These are phyloP conservation scores for Salix suchowensis DNA, from an alignment of 345 rosid genomes.

Conservation along the genomic window DNA sequence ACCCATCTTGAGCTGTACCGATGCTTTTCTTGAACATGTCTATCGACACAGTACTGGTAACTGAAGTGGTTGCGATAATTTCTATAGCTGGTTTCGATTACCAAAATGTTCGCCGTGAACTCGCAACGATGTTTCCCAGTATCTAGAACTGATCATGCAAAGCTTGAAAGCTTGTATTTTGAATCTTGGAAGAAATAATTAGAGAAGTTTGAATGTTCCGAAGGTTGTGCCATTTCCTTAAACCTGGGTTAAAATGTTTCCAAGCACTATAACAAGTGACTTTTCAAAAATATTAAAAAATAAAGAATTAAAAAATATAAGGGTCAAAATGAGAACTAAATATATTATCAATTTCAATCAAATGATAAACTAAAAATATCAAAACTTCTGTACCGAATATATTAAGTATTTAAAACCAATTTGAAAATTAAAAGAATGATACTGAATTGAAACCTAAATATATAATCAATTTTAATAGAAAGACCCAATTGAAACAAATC, in stretches of 20 bases:
- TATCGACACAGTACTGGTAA: background rate
- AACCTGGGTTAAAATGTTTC: background rate
- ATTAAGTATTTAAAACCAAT: too few species aligned
- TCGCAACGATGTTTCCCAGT: background rate
- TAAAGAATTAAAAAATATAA: too few species aligned
- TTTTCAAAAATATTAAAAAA: too few species aligned
- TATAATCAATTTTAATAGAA: too few species aligned
- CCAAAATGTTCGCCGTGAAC: background rate
- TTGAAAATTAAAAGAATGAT: too few species aligned
- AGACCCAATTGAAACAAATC: too few species aligned
- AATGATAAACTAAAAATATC: too few species aligned
- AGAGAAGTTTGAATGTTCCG: background rate
- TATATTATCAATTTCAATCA: too few species aligned
- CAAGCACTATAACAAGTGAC: too few species aligned
- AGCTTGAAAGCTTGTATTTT: background rate
- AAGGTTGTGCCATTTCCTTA: background rate
- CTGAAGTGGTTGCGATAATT: background rate
- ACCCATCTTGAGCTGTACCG: background rate
- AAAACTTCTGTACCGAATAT: too few species aligned
- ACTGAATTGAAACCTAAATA: too few species aligned
- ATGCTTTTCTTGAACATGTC: background rate
- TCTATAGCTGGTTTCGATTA: background rate
- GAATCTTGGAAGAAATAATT: background rate
- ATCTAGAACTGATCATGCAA: background rate
- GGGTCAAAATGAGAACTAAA: too few species aligned